A percentile compares a stretch with the other conserved stretches of the same genome.
Conservation (phyloP, 495 filamentous ascomycete species). For the Monascus purpureus region DNA sequence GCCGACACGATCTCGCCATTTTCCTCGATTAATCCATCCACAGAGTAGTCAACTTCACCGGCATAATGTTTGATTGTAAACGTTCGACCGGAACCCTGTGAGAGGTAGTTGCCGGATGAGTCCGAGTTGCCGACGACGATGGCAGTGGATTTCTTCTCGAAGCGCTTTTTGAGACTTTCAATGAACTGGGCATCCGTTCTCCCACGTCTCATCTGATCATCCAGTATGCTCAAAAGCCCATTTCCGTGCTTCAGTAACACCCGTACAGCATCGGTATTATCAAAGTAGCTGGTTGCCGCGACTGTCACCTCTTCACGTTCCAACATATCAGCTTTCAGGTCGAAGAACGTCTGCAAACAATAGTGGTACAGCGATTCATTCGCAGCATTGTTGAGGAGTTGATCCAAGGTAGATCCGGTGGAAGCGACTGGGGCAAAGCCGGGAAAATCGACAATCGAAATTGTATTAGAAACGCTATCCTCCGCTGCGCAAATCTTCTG, state of each 20-base stretch:
- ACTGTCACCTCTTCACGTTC: slow-evolving; percentile 87
- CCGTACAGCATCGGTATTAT: slow-evolving; percentile 87
- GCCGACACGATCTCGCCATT: slow-evolving; percentile 93
- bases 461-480: slow-evolving; percentile 78
- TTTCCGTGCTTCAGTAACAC: slow-evolving; percentile 85
- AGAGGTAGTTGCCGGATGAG: slow-evolving; percentile 65
- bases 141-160: slow-evolving; percentile 84
- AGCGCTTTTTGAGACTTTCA: slow-evolving; percentile 79
- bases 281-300: slow-evolving; percentile 86
- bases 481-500: slow-evolving; percentile 78
- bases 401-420: slow-evolving; percentile 77
- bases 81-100: slow-evolving; percentile 55
- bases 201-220: slow-evolving; percentile 84
- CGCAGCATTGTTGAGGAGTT: slow-evolving; percentile 88
- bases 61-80: slow-evolving; percentile 93
- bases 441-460: slow-evolving; percentile 92
- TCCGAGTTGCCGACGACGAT: slow-evolving; percentile 60
- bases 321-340: slow-evolving; percentile 76
- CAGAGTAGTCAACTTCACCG: slow-evolving; percentile 90
- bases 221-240: slow-evolving; percentile 81
- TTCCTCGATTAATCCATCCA: slow-evolving; percentile 74
- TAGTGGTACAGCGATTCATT: slow-evolving; percentile 85
- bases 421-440: slow-evolving; percentile 75
- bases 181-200: slow-evolving; percentile 79
- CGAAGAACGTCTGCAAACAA: slow-evolving; percentile 90